phyloP scores from a whole-genome alignment of 495 filamentous ascomycete genomes.

The Cercophora sp. region DNA sequence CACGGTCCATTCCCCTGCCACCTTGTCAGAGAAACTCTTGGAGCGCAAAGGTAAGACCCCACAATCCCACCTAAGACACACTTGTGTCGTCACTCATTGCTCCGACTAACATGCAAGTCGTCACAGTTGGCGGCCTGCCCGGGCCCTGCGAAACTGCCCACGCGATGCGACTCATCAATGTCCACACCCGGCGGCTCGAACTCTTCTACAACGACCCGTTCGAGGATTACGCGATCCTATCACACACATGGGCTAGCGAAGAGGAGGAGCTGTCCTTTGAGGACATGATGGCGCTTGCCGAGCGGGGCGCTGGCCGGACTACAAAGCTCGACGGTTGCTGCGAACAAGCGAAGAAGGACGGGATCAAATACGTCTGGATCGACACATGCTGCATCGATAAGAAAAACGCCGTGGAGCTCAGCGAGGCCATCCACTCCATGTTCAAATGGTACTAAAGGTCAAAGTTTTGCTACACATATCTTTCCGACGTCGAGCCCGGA shows the following conservation, averaged over 20 bases:
- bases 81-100: background rate
- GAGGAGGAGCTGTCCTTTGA: conserved; percentile 17
- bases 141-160: background rate
- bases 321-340: conserved; percentile 9
- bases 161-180: conserved; percentile 12
- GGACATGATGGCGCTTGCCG: conserved; percentile 8
- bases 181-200: conserved; percentile 7
- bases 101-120: background rate
- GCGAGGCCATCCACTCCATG: conserved; percentile 44
- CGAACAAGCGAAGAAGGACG: conserved; percentile 8
- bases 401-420: conserved; percentile 32
- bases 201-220: conserved; percentile 8
- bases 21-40: background rate
- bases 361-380: conserved; percentile 26
- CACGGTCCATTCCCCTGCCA: background rate
- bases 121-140: background rate
- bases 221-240: conserved; percentile 22
- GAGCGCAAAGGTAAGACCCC: background rate
- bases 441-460: conserved; percentile 33
- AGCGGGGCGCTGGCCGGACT: background rate
- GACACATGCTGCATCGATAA: conserved; percentile 43
- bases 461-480: conserved; percentile 25
- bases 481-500: conserved; percentile 15
- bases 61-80: background rate
- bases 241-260: conserved; percentile 24